Percentiles rank a stretch among this genome's conserved stretches.
Conservation (phyloP, 176 grass and related monocot genomes). For the Ensete ventricosum region DNA sequence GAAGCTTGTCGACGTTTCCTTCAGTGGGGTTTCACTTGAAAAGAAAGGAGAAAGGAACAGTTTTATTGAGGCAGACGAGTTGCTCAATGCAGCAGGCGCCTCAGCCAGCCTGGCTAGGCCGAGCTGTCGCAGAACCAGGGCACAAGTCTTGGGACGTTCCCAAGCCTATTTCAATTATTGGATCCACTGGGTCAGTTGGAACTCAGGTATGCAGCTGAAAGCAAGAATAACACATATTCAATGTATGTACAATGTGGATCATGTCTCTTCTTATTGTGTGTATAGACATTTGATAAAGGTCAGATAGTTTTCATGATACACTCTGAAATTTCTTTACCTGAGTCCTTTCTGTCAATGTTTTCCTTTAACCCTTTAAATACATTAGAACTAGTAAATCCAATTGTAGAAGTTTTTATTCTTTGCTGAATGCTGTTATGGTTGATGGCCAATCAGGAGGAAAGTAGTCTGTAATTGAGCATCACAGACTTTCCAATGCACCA, state of each 20-base stretch:
- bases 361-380: too few relatives aligned
- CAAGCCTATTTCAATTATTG: conserved; percentile 88
- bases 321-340: too few relatives aligned
- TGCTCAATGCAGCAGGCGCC: conserved; percentile 60
- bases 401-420: too few relatives aligned
- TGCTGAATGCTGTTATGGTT: too few relatives aligned
- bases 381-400: too few relatives aligned
- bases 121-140: conserved; percentile 49
- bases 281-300: background rate
- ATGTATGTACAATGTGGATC: background rate
- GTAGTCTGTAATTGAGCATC: background rate
- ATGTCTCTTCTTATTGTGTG: background rate
- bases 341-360: too few relatives aligned
- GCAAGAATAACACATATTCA: background rate
- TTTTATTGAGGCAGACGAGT: conserved; percentile 31
- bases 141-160: conserved; percentile 63
- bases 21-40: conserved; percentile 48
- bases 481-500: background rate
- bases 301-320: background rate
- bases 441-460: too few relatives aligned
- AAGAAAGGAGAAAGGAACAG: conserved; percentile 44
- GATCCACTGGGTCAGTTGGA: conserved; percentile 91
- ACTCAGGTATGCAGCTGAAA: conserved; percentile 57
- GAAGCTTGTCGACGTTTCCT: conserved; percentile 1
- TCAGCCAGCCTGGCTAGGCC: conserved; percentile 82